Base-by-base conservation (phyloP, 805 yeast genomes). In the baker's yeast (Saccharomyces cerevisiae) region DNA sequence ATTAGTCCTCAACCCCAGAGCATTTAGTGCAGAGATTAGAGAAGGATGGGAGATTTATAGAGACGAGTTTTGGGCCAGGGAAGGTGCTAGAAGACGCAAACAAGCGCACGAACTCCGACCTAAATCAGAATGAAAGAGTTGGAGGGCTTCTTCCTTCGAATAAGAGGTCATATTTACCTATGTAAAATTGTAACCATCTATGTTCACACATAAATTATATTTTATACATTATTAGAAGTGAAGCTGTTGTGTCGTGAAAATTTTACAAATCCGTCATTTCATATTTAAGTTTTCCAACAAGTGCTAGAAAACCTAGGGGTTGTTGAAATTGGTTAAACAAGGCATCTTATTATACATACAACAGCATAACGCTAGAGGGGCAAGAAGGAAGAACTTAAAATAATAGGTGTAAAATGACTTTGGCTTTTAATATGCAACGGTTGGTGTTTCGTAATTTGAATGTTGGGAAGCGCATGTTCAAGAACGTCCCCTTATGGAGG, bases 41-140 rank as follows among this genome's bases (percentile, higher is more conserved):
- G 97, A 91, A 68, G 91, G 89, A 9, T 92, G 99, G 98, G 99
- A 92, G 64, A 70, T 89, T 46, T 92, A 91, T 64, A 73, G 99
- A 56, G 88, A 87, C 60, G 97, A 91, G 67, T 94, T 90, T 66
- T 94, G 98, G 97, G 81, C 83, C 24, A 78, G 85, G 61, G 96
- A 90, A 67, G 87, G 89, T 1, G 80, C 82, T 1, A 77, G 89
- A 59, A 73, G 90, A 58, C 70, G 80, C 47, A 36, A 36, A 17
- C 43, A 36, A 17, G 43, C 43, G 24, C 24, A 29, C 32, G 36
- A 30, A 30, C 51, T 29, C 51, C 46, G 27, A 30, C 41, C 27
- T 9, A 29, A n/a, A 32, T 30, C 8, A 31, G 47, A 36, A 17
- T 36, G 24, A 36, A 36, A 36, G 22, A 21, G 22, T n/a, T 3